Conservation (phyloP, 225 moss, liverwort and hornwort genomes). For the Neckera pumila region DNA sequence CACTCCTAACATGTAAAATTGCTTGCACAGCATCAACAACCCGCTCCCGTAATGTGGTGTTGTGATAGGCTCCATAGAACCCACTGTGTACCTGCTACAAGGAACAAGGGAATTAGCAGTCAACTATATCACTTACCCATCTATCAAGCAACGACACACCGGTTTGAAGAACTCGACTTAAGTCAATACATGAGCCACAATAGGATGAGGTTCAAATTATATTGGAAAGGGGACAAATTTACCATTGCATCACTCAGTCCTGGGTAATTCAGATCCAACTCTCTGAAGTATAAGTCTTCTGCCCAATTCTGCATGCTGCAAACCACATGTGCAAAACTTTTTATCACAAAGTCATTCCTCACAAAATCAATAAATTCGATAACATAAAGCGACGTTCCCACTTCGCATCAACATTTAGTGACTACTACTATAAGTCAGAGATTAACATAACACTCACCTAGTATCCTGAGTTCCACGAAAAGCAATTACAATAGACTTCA, state of each 20-base stretch:
- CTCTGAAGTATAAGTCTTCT: slow-evolving; percentile 83
- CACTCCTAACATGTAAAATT: slow-evolving; percentile 30
- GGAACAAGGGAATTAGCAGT: neutral
- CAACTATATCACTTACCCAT: neutral
- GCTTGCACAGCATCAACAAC: slow-evolving; percentile 28
- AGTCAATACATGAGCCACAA: neutral
- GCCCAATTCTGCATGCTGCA: slow-evolving; percentile 89
- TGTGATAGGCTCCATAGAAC: slow-evolving; percentile 88
- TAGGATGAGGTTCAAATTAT: neutral
- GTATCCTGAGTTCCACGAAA: slow-evolving; percentile 90
- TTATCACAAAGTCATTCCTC: neutral
- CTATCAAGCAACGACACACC: neutral
- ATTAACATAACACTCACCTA: slow-evolving; percentile 14
- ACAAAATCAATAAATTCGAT: neutral
- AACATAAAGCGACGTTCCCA: neutral
- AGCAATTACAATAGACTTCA: slow-evolving; percentile 69
- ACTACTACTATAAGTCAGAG: neutral
- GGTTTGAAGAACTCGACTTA: neutral
- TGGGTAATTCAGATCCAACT: slow-evolving; percentile 87
- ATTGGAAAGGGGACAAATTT: neutral
- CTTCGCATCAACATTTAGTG: neutral
- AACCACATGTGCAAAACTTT: neutral
- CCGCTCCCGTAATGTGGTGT: slow-evolving; percentile 58
- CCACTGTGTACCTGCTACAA: slow-evolving; percentile 66
- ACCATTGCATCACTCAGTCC: slow-evolving; percentile 70